A percentile compares a stretch with the other conserved stretches of the same genome.
phyloP scores from a whole-genome alignment of 2,329 filamentous ascomycete genomes.

The Dissoconium aciculare region DNA sequence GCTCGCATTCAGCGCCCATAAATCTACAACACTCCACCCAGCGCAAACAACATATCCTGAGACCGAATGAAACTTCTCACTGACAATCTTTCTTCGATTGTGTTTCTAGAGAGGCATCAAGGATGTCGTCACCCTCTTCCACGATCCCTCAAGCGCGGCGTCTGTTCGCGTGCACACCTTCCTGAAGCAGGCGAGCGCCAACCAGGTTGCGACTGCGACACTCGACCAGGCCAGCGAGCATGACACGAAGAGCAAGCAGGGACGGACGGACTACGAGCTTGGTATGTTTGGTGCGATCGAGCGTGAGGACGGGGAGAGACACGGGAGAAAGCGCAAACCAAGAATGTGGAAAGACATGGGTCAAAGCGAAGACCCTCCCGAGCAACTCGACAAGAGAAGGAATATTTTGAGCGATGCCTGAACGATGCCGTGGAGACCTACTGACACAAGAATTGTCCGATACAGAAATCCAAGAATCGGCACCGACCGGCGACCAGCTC shows the following conservation, averaged over 20 bases:
- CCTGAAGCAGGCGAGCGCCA: conserved; percentile 65
- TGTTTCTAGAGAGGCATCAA: conserved; percentile 35
- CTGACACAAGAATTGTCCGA: not conserved
- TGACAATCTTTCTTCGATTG: no score
- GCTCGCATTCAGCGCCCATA: conserved; percentile 1
- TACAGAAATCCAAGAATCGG: conserved; percentile 60
- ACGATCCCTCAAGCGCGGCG: conserved; percentile 59
- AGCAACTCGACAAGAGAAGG: no score
- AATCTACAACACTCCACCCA: conserved; percentile 5
- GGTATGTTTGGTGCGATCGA: conserved; percentile 15
- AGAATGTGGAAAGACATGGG: not conserved
- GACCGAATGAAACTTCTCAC: no score
- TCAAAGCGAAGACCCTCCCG: no score
- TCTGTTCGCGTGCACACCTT: conserved; percentile 60
- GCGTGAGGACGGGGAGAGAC: conserved; percentile 1
- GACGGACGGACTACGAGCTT: conserved; percentile 66
- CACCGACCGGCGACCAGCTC: conserved; percentile 70
- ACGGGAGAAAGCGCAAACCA: not conserved
- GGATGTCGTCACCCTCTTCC: conserved; percentile 92
- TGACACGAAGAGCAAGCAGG: conserved; percentile 40
- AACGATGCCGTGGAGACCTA: not conserved
- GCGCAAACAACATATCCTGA: no score
- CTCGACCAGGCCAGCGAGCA: conserved; percentile 60
- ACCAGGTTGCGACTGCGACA: conserved; percentile 51
- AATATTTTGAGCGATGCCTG: no score